Base-by-base conservation (phyloP, 768 basidiomycete genomes). In the Tephrocybe sp. region DNA sequence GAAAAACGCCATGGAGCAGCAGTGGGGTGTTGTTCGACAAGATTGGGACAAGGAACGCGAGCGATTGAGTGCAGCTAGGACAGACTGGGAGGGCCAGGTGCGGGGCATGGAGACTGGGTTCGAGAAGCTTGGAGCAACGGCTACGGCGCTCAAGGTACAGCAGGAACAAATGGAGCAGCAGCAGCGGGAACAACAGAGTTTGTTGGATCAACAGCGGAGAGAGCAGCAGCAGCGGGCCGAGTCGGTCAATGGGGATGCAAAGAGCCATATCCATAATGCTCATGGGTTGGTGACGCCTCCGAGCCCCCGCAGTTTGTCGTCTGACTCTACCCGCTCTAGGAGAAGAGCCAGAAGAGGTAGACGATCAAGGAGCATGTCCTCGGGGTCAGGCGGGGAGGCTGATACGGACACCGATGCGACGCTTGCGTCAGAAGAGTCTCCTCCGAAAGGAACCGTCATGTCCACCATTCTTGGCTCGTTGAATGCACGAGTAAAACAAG, bases 41-140 rank as follows among this genome's bases (percentile, higher is more conserved):
- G 87, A 89, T 49, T 97, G 92, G 92, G 77, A 76, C 1, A 73
- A 79, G 33, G 94, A 97, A 67, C 76, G 92, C 4, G 86, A 87
- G 53, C 75, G 90, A 16, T 74, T 97, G 10, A 73, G 76, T 35
- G 72, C 77, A 16, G 91, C 90, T 11, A 76, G 85, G 42, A 84
- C 89, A 36, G 90, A 94, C 58, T 95, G 89, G 86, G 94, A 95
- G 67, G 68, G 52, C 5, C 76, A 82, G 48, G 71, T 79, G 46
- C 71, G 75, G 11, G 65, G 66, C 8, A 69, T 84, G n/a, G 83
- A 85, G 57, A 67, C 71, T 12, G 75, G 79, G 3, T 55, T 86
- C n/a, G 77, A 76, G 35, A 72, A 68, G 53, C 68, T 77, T 39
- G 72, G 59, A 12, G 59, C 67, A 55, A 32, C 72, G 48, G 30